Conservation (phyloP, 257 asterid species). For the Henckelia pumila region DNA sequence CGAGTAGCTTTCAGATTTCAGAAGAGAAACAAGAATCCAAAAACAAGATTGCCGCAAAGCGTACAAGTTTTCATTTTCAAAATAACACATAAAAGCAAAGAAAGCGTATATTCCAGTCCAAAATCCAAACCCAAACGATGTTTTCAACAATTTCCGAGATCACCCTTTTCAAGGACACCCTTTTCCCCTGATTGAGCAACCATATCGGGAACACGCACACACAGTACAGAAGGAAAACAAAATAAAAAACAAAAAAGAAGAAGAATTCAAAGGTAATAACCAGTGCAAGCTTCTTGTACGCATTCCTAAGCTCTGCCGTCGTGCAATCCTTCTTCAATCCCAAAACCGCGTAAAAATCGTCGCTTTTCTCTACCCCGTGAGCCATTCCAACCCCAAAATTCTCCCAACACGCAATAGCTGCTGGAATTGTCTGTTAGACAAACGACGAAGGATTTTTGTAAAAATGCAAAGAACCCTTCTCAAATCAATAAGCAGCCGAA, state of each 20-base stretch:
- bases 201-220: too few species aligned
- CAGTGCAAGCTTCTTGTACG: slow-evolving; percentile 87
- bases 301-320: slow-evolving; percentile 53
- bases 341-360: slow-evolving; percentile 63
- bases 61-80: not conserved
- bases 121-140: not conserved
- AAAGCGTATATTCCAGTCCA: not conserved
- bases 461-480: not conserved
- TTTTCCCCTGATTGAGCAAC: not conserved
- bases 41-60: not conserved
- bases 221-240: too few species aligned
- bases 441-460: too few species aligned
- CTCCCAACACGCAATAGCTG: not conserved
- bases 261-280: slow-evolving; percentile 42
- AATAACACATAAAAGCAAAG: not conserved
- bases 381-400: slow-evolving; percentile 49
- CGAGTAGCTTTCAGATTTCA: not conserved
- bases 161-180: not conserved
- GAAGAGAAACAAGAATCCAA: not conserved
- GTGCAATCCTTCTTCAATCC: slow-evolving; percentile 77
- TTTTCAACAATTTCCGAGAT: slow-evolving; percentile 1
- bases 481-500: not conserved
- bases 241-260: not conserved
- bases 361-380: slow-evolving; percentile 37
- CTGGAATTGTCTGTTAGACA: not conserved